phyloP scores from a whole-genome alignment of 2,329 filamentous ascomycete genomes.

The Alternaria sp. region DNA sequence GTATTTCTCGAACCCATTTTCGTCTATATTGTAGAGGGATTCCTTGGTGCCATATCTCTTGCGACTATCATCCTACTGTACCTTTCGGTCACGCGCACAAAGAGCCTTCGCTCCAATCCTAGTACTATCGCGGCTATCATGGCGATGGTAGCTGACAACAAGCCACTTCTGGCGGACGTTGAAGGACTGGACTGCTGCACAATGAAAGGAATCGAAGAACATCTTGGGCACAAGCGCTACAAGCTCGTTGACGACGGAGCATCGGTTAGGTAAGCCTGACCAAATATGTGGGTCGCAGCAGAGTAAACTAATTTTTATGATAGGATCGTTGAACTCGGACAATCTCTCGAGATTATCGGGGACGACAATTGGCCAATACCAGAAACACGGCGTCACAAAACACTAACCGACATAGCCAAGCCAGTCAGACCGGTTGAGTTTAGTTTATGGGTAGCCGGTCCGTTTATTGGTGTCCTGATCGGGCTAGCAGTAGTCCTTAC shows the following conservation, averaged over 20 bases:
- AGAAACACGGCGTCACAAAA: too few relatives aligned
- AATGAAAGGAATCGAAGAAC: conserved; percentile 25
- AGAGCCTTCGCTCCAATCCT: conserved; percentile 46
- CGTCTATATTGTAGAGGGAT: conserved; percentile 48
- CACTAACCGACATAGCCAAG: not conserved
- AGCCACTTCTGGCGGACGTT: conserved; percentile 33
- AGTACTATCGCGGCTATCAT: conserved; percentile 51
- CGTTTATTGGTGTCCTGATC: not conserved
- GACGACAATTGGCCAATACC: too few relatives aligned
- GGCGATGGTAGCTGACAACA: conserved; percentile 41
- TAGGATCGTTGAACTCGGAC: not conserved
- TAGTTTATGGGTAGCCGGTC: not conserved
- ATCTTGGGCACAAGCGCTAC: conserved; percentile 27
- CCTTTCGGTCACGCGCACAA: conserved; percentile 27
- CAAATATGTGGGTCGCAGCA: too few relatives aligned
- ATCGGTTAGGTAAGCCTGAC: too few relatives aligned
- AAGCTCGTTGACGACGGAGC: not conserved
- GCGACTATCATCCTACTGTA: conserved; percentile 30
- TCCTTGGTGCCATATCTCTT: conserved; percentile 42
- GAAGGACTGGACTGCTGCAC: conserved; percentile 34
- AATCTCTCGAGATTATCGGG: too few relatives aligned
- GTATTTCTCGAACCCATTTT: conserved; percentile 53
- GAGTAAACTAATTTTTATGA: too few relatives aligned
- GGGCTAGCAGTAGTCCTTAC: not conserved
- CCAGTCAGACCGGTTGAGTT: conserved; percentile 13